Percentiles rank a stretch among this genome's conserved stretches.
These are phyloP conservation scores for Pilatotrama ljubarskyi DNA, from an alignment of 768 basidiomycete species.

Conservation along the genomic window DNA sequence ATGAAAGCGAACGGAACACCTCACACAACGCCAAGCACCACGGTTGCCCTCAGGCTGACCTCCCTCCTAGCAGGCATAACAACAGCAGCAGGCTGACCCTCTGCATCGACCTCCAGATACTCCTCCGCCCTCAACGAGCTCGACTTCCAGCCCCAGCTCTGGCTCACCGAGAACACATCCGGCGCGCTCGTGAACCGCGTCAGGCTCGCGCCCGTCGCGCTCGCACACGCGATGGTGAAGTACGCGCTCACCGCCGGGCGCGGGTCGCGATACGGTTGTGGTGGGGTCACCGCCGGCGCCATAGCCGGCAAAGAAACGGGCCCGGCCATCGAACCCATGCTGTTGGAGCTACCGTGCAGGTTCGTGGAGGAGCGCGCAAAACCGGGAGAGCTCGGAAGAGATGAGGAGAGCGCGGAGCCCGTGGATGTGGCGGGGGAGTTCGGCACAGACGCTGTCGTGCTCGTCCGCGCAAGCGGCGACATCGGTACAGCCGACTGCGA, in stretches of 20 bases:
- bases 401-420: slow-evolving; percentile 4
- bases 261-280: slow-evolving; percentile 75
- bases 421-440: slow-evolving; percentile 18
- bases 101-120: slow-evolving; percentile 36
- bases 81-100: slow-evolving; percentile 18
- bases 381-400: slow-evolving; percentile 2
- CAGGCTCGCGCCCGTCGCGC: slow-evolving; percentile 76
- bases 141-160: slow-evolving; percentile 95
- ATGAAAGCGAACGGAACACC: background rate
- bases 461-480: slow-evolving; percentile 34
- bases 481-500: slow-evolving; percentile 3
- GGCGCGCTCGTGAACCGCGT: slow-evolving; percentile 86
- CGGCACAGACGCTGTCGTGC: slow-evolving; percentile 36
- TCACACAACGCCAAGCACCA: slow-evolving; percentile 75
- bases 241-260: slow-evolving; percentile 72
- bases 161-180: slow-evolving; percentile 79
- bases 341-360: slow-evolving; percentile 20
- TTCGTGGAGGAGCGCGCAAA: slow-evolving; percentile 12
- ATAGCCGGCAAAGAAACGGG: slow-evolving; percentile 41
- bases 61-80: slow-evolving; percentile 36
- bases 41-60: slow-evolving; percentile 74
- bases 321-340: slow-evolving; percentile 5
- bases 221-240: slow-evolving; percentile 82
- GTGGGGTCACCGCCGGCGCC: slow-evolving; percentile 48
- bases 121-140: slow-evolving; percentile 52